Conservation (phyloP, 169 alveolate species). For the Plasmodium berghei region DNA sequence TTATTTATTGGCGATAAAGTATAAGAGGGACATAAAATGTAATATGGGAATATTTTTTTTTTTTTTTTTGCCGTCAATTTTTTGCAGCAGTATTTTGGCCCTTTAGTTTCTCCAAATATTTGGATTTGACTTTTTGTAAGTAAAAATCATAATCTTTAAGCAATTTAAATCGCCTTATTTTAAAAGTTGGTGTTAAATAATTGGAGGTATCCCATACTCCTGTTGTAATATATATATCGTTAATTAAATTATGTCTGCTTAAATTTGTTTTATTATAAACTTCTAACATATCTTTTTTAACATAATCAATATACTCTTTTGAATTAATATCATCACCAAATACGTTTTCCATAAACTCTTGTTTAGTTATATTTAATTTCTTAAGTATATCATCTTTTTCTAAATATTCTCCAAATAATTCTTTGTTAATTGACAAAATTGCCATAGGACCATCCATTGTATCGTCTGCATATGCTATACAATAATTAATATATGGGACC, state of each 20-base stretch:
- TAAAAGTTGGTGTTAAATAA: constrained; percentile 54
- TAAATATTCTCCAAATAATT: constrained; percentile 14
- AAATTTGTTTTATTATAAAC: constrained; percentile 32
- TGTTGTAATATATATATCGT: constrained; percentile 28
- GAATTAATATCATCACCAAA: constrained; percentile 6
- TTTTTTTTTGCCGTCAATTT: background rate
- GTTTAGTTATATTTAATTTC: background rate
- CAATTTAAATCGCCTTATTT: constrained; percentile 24
- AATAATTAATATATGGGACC: constrained; percentile 18
- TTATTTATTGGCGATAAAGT: too few species aligned
- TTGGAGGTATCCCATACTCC: constrained; percentile 39
- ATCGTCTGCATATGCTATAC: constrained; percentile 74
- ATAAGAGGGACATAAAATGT: too few species aligned
- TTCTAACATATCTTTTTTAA: constrained; percentile 33
- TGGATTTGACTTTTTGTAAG: constrained; percentile 11
- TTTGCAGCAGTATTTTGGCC: background rate
- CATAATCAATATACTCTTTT: constrained; percentile 31
- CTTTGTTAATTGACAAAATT: constrained; percentile 29
- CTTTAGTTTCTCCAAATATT: background rate
- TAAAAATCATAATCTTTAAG: constrained; percentile 31
- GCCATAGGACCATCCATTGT: constrained; percentile 68
- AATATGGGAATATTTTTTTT: background rate
- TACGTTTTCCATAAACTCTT: constrained; percentile 3
- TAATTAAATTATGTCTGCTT: constrained; percentile 19
- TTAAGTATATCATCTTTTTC: constrained; percentile 17